Evolutionary conservation across 148 eudicot species (phyloP), one percentile per base, ranked within the genome.

Genomic region (Fagopyrum tataricum): DNA sequence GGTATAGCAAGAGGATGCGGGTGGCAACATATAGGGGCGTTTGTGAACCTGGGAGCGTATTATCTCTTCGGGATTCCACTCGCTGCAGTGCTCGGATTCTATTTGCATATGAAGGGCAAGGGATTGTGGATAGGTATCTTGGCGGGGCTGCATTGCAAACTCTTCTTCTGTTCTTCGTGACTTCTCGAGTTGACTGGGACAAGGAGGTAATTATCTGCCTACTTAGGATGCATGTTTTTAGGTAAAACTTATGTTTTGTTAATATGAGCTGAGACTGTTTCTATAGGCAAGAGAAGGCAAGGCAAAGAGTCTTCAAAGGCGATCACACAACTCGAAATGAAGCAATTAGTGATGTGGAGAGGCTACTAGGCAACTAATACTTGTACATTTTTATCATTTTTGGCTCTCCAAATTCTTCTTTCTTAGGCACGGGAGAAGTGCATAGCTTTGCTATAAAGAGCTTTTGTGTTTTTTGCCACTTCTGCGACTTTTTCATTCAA

Each of bases 1-100:
- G n/a, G 97, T 76, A 76, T 92, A 76, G 96, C 97, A 9, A 85
- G 97, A 74, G 97, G 98, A 77, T 89, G 96, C 72, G 98, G 98
- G 5, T 93, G 96, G 98, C 98, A 93, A 73, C 89, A 93, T 73
- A 72, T 93, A 58, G 98, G n/a, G 47, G 96, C 94, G 67, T 80
- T 79, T 78, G 86, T 90, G 44, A 90, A 90, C 73, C 89, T 93
- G 49, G 93, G 80, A 4, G 87, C 98, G 4, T 93, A 85, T 78
- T 93, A 93, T 76, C 82, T 93, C 20, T 74, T 78, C 17, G 98
- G 98, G 51, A 89, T 90, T 75, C 98, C 96, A 0, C n/a, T n/a
- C n/a, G n/a, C n/a, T n/a, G n/a, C n/a, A 8, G n/a, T 56, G 37
- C 75, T 93, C 52, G 89, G 85, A 18, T 93, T 93, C 73, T 88